Percentiles rank a stretch among this genome's conserved stretches.
phyloP scores from a whole-genome alignment of 176 grass and related monocot species.

The Echinochloa phyllopogon region DNA sequence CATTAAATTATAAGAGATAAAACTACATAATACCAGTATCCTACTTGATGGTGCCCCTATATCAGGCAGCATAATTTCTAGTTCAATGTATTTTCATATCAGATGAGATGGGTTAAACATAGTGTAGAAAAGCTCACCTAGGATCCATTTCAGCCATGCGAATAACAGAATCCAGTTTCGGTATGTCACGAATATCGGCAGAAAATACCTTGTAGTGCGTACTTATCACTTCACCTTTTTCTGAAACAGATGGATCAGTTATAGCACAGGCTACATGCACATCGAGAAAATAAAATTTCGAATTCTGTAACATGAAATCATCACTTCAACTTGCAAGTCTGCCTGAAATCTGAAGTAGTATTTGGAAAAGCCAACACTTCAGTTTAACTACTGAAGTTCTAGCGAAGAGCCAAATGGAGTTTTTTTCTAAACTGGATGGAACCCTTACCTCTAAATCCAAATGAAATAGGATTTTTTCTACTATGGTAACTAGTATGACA shows the following conservation, averaged over 20 bases:
- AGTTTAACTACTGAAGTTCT: conserved; percentile 6
- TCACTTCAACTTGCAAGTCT: conserved; percentile 15
- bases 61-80: conserved; percentile 14
- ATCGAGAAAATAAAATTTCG: background rate
- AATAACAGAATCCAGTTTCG: conserved; percentile 79
- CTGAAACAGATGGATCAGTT: conserved; percentile 56
- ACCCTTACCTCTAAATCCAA: background rate
- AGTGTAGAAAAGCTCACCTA: conserved; percentile 46
- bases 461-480: background rate
- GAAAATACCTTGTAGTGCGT: conserved; percentile 88
- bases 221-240: conserved; percentile 89
- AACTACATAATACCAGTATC: background rate
- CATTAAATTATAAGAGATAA: conserved; percentile 28
- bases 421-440: conserved; percentile 16
- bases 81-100: conserved; percentile 18
- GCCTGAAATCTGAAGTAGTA: background rate
- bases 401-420: background rate
- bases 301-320: background rate
- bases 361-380: background rate
- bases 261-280: conserved; percentile 11
- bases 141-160: conserved; percentile 73
- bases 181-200: conserved; percentile 79
- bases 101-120: conserved; percentile 26
- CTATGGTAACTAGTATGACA: conserved; percentile 1
- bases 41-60: conserved; percentile 11